Conservation (phyloP, 2,329 filamentous ascomycete species). For the Endothia cerciana region DNA sequence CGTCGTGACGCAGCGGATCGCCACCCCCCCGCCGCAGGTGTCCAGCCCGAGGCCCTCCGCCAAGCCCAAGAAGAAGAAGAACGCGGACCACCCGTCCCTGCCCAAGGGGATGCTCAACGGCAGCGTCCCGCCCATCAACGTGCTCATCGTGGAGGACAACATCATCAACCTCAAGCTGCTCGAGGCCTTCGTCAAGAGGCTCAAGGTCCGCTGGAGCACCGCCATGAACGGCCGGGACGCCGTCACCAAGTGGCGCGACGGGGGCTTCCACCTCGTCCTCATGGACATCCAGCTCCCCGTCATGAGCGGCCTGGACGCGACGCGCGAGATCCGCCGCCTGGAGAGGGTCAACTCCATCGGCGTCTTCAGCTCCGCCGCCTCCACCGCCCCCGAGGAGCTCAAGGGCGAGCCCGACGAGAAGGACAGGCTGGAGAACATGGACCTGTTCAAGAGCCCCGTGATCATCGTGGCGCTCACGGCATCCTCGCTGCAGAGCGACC, state of each 20-base stretch:
- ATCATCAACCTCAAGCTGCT: slow-evolving; percentile 94
- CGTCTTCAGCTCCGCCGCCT: slow-evolving; percentile 73
- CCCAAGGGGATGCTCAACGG: slow-evolving; percentile 73
- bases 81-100: slow-evolving; percentile 48
- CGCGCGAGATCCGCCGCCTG: slow-evolving; percentile 87
- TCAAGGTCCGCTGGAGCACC: slow-evolving; percentile 97
- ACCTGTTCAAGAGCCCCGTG: slow-evolving; percentile 91
- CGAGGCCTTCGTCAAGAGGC: slow-evolving; percentile 91
- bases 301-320: slow-evolving; percentile 94
- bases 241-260: slow-evolving; percentile 87
- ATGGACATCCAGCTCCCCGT: slow-evolving; percentile 99
- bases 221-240: slow-evolving; percentile 94
- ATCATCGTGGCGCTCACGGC: slow-evolving; percentile 98
- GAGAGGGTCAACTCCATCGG: slow-evolving; percentile 92
- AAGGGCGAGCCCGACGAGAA: slow-evolving; percentile 59
- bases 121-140: slow-evolving; percentile 91
- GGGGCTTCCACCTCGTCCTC: slow-evolving; percentile 92
- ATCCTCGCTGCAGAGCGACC: slow-evolving; percentile 90
- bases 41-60: slow-evolving; percentile 53
- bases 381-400: slow-evolving; percentile 53
- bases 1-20: slow-evolving; percentile 52
- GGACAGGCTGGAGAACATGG: slow-evolving; percentile 69
- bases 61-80: slow-evolving; percentile 59
- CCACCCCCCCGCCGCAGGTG: slow-evolving; percentile 55
- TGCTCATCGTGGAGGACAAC: slow-evolving; percentile 97